A percentile compares a stretch with the other conserved stretches of the same genome.
phyloP scores from a whole-genome alignment of 345 rosid genomes.

The Corchorus olitorius region DNA sequence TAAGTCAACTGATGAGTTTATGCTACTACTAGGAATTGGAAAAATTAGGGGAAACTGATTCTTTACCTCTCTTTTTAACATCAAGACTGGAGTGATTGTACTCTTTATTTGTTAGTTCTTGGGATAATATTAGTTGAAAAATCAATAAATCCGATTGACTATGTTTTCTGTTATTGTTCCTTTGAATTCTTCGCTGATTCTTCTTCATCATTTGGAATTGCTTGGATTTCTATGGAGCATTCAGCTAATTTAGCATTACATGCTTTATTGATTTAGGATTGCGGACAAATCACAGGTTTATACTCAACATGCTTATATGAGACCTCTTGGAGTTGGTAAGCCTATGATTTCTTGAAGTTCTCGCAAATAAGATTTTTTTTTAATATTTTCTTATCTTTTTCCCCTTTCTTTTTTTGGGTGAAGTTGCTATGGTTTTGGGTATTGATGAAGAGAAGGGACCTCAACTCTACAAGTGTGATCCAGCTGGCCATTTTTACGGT shows the following conservation, averaged over 20 bases:
- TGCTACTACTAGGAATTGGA: conserved; percentile 2
- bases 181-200: background rate
- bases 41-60: background rate
- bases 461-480: conserved; percentile 92
- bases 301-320: conserved; percentile 99
- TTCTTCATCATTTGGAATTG: background rate
- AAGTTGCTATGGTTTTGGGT: conserved; percentile 97
- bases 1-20: conserved; percentile 3
- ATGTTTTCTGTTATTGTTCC: background rate
- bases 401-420: conserved; percentile 13
- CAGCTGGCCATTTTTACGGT: conserved; percentile 97
- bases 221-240: background rate
- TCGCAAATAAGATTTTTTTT: background rate
- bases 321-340: conserved; percentile 99
- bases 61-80: background rate
- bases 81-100: background rate
- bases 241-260: background rate
- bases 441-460: conserved; percentile 98
- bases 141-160: background rate
- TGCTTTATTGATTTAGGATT: conserved; percentile 57
- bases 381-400: conserved; percentile 2
- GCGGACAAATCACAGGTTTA: conserved; percentile 97
- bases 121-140: background rate
- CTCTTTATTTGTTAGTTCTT: background rate
- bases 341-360: conserved; percentile 25